Conservation (phyloP, 2,329 filamentous ascomycete genomes). For the Pseudocercospora ulei region DNA sequence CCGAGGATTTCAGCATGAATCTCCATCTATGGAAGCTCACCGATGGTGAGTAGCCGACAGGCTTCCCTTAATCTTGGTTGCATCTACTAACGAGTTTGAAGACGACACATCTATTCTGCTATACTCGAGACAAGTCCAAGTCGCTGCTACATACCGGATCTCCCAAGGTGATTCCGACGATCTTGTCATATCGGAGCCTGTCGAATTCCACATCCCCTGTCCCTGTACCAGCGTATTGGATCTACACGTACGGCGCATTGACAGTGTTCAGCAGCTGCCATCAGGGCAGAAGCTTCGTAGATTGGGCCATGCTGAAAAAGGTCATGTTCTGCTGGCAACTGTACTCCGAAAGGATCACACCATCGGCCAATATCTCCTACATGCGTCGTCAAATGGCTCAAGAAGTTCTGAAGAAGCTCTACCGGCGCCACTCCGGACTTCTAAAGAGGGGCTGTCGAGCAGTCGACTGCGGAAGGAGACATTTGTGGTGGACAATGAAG, state of each 20-base stretch:
- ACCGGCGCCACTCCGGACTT: background rate
- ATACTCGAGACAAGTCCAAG: slow-evolving; percentile 9
- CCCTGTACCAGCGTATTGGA: background rate
- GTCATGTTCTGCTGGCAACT: background rate
- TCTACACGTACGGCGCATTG: background rate
- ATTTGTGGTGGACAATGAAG: slow-evolving; percentile 8
- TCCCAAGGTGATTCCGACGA: background rate
- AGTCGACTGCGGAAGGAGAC: background rate
- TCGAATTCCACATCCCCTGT: background rate
- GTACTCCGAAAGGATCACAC: background rate
- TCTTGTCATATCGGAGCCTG: background rate
- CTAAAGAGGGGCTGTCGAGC: background rate
- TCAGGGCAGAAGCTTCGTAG: background rate
- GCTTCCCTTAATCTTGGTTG: no score
- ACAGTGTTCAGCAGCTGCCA: background rate
- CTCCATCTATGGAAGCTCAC: slow-evolving; percentile 29
- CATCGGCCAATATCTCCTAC: background rate
- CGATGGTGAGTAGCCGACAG: slow-evolving; percentile 34
- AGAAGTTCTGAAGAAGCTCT: background rate
- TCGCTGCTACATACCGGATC: background rate
- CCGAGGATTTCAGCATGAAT: slow-evolving; percentile 46
- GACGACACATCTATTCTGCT: slow-evolving; percentile 4
- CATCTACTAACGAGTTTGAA: slow-evolving; percentile 4
- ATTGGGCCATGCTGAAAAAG: background rate
- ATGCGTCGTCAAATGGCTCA: background rate